phyloP scores from a whole-genome alignment of 345 rosid genomes.

The Citrus trifoliata region DNA sequence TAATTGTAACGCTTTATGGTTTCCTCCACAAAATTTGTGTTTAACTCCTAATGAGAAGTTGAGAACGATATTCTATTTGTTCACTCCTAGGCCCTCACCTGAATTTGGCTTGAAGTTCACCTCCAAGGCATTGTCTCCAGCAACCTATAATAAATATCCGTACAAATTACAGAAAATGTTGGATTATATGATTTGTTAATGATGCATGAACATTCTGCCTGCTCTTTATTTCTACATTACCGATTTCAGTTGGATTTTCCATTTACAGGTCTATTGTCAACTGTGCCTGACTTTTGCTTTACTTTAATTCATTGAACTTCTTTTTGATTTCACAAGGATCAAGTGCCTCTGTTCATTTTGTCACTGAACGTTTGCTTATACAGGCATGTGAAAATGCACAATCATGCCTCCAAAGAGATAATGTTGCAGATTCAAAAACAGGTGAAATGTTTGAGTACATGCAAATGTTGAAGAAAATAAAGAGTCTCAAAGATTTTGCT shows the following conservation, averaged over 20 bases:
- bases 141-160: not conserved
- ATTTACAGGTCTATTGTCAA: not conserved
- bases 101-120: not conserved
- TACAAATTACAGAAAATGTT: not conserved
- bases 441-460: constrained; percentile 17
- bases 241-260: not conserved
- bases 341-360: not conserved
- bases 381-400: constrained; percentile 67
- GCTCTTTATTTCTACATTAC: not conserved
- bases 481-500: constrained; percentile 50
- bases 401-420: constrained; percentile 34
- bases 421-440: constrained; percentile 13
- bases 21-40: not conserved
- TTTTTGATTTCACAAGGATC: not conserved
- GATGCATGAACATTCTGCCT: not conserved
- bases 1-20: not conserved
- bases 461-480: constrained; percentile 29
- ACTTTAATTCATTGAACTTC: not conserved
- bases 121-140: not conserved
- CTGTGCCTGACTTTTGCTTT: not conserved
- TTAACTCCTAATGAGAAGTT: not conserved
- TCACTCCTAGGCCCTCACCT: not conserved
- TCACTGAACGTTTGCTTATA: not conserved
- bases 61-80: not conserved
- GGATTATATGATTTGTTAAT: not conserved